A percentile compares a stretch with the other conserved stretches of the same genome.
Conservation (phyloP, 345 rosid genomes). For the Arabidopsis arenosa region DNA sequence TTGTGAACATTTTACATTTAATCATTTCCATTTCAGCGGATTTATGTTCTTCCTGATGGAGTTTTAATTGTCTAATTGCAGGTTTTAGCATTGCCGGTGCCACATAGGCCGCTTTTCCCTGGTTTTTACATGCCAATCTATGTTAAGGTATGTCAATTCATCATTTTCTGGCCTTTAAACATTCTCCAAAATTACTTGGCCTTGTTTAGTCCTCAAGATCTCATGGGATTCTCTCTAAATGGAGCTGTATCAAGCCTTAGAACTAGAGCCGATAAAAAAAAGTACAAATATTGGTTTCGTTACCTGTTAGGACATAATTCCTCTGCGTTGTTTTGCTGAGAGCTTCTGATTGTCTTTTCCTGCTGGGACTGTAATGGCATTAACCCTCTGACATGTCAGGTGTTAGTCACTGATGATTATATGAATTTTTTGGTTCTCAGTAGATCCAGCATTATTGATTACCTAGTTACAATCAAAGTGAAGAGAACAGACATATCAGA, state of each 20-base stretch:
- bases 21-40: not conserved
- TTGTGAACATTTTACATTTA: slow-evolving; percentile 9
- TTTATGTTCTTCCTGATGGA: slow-evolving; percentile 4
- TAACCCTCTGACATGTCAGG: too few species aligned
- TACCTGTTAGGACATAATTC: too few species aligned
- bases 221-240: not conserved
- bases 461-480: not conserved
- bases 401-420: too few species aligned
- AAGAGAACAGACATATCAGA: not conserved
- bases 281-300: too few species aligned
- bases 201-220: not conserved
- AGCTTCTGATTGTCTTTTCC: too few species aligned
- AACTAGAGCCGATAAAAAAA: not conserved
- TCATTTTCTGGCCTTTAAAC: not conserved
- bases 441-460: not conserved
- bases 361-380: too few species aligned
- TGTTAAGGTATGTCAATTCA: slow-evolving; percentile 72
- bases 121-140: slow-evolving; percentile 98
- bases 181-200: not conserved
- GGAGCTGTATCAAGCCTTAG: slow-evolving; percentile 19
- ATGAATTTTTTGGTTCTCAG: not conserved
- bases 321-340: too few species aligned
- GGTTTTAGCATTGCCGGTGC: slow-evolving; percentile 94
- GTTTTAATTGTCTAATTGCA: slow-evolving; percentile 47
- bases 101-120: slow-evolving; percentile 92